A percentile compares a stretch with the other conserved stretches of the same genome.
Evolutionary conservation across 192 early-diverging fungal species (phyloP).

Genomic region (Linnemannia exigua): DNA sequence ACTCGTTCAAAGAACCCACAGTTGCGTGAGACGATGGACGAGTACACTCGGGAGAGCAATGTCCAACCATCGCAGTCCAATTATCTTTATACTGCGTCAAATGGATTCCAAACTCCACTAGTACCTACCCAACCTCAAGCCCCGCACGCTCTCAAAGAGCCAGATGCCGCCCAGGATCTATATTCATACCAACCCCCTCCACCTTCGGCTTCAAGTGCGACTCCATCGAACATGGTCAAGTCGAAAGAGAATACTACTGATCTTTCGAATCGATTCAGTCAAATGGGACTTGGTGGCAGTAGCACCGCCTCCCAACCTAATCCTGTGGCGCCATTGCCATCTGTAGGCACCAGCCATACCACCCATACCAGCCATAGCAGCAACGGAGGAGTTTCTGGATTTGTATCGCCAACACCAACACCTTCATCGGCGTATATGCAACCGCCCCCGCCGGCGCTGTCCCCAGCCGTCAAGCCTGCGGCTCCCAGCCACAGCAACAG

Average conservation of each 20-base stretch:
- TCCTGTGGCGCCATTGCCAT: neutral
- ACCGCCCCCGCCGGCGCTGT: conserved; percentile 1
- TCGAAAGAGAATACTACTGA: conserved; percentile 14
- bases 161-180: neutral
- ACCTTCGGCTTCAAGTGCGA: neutral
- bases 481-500: neutral
- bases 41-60: neutral
- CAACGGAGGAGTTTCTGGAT: no score
- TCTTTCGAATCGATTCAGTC: conserved; percentile 24
- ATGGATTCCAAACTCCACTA: neutral
- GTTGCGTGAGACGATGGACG: conserved; percentile 12
- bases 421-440: neutral
- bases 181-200: conserved; percentile 44
- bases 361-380: no score
- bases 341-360: neutral
- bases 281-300: conserved; percentile 11
- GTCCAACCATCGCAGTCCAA: neutral
- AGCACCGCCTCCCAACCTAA: neutral
- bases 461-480: neutral
- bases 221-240: neutral
- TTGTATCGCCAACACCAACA: neutral
- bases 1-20: conserved; percentile 36
- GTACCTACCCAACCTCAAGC: conserved; percentile 16
- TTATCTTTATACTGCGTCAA: neutral
- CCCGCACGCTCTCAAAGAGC: conserved; percentile 35